Percentiles rank a stretch among this genome's conserved stretches.
These are phyloP conservation scores for Saprolegnia parasitica DNA, from an alignment of 352 stramenopile species.

Conservation along the genomic window DNA sequence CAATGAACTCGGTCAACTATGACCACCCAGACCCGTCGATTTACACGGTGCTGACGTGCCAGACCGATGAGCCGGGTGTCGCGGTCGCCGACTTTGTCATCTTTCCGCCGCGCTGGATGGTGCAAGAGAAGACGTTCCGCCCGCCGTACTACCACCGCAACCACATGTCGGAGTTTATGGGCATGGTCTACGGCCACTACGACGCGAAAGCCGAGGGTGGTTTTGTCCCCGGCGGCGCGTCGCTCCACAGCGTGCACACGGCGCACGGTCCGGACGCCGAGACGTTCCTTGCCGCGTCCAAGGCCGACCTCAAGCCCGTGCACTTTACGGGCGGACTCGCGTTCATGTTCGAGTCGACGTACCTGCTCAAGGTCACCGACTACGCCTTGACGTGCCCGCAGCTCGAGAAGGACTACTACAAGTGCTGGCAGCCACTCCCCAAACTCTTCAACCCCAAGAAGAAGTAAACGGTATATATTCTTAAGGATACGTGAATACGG, in stretches of 20 bases:
- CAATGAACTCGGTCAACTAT: conserved; percentile 93
- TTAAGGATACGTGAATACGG: too few species aligned
- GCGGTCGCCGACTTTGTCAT: conserved; percentile 96
- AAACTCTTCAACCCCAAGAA: conserved; percentile 71
- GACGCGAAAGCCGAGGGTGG: conserved; percentile 85
- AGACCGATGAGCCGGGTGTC: conserved; percentile 87
- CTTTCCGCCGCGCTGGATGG: conserved; percentile 95
- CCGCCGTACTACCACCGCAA: conserved; percentile 95
- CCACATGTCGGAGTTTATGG: conserved; percentile 97
- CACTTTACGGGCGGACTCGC: conserved; percentile 92
- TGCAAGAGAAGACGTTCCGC: conserved; percentile 89
- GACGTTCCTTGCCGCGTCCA: conserved; percentile 88
- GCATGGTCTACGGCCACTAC: conserved; percentile 94
- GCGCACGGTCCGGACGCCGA: conserved; percentile 91
- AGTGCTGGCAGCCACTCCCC: conserved; percentile 91
- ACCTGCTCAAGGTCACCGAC: conserved; percentile 84
- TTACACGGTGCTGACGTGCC: conserved; percentile 95
- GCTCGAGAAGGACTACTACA: conserved; percentile 87
- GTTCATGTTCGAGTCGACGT: conserved; percentile 98
- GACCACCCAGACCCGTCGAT: conserved; percentile 97
- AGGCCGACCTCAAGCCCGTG: conserved; percentile 66
- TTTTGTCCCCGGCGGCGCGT: conserved; percentile 88
- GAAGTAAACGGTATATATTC: conserved; percentile 14
- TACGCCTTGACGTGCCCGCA: conserved; percentile 83
- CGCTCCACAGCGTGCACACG: conserved; percentile 83